Evolutionary conservation across 352 stramenopile genomes (phyloP).

Genomic region (Phytopythium cucurbitacearum): DNA sequence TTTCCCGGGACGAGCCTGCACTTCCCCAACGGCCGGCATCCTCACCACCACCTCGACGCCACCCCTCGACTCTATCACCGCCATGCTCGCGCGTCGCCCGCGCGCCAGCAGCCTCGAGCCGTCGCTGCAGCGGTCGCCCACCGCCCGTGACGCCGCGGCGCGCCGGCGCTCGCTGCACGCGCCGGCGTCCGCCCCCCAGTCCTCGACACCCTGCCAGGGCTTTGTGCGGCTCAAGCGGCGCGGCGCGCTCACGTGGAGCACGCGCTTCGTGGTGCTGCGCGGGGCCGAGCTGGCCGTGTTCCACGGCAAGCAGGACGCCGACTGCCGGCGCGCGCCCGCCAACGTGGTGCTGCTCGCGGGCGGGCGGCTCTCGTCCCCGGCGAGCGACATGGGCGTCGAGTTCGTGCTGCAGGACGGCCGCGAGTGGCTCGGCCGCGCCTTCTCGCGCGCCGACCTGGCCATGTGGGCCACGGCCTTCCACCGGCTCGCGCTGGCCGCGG

Average conservation of each 20-base stretch:
- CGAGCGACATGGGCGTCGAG: conserved; percentile 44
- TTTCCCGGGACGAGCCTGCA: too few relatives aligned
- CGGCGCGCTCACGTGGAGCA: conserved; percentile 52
- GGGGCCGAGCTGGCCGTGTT: conserved; percentile 42
- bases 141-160: neutral
- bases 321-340: conserved; percentile 1
- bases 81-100: too few relatives aligned
- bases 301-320: conserved; percentile 45
- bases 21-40: too few relatives aligned
- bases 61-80: too few relatives aligned
- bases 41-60: too few relatives aligned
- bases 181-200: too few relatives aligned
- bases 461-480: conserved; percentile 67
- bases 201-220: conserved; percentile 26
- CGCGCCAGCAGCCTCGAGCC: too few relatives aligned
- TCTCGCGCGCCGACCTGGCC: conserved; percentile 49
- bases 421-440: conserved; percentile 40
- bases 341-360: conserved; percentile 29
- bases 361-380: conserved; percentile 31
- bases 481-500: conserved; percentile 32
- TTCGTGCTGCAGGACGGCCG: conserved; percentile 38
- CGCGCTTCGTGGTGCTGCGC: conserved; percentile 53
- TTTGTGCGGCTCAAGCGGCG: conserved; percentile 63
- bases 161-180: too few relatives aligned
- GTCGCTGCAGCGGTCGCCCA: too few relatives aligned